These are phyloP conservation scores for Artemisia annua DNA, from an alignment of 129 eudicot species.

Conservation along the genomic window DNA sequence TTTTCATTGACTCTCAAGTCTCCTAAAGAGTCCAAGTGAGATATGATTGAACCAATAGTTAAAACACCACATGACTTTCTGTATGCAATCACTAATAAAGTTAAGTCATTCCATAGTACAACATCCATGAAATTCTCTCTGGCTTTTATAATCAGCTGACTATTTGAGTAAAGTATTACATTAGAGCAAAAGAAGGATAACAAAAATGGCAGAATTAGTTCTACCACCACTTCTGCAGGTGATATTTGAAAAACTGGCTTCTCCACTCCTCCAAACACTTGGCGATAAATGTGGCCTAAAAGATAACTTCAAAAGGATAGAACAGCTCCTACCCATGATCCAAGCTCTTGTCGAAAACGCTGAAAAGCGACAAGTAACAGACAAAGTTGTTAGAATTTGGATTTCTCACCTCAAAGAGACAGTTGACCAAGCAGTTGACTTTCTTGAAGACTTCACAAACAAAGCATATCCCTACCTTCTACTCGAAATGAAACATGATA, in stretches of 20 bases:
- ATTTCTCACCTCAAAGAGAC: slow-evolving; percentile 33
- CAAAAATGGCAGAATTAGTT: slow-evolving; percentile 27
- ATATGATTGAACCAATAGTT: too few species aligned
- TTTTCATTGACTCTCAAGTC: too few species aligned
- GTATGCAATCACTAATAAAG: too few species aligned
- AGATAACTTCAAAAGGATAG: slow-evolving; percentile 23
- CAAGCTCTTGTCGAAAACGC: slow-evolving; percentile 39
- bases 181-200: neutral
- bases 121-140: neutral
- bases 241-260: slow-evolving; percentile 33
- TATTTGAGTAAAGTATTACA: neutral
- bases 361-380: slow-evolving; percentile 21
- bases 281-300: slow-evolving; percentile 7
- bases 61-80: too few species aligned
- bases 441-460: slow-evolving; percentile 28
- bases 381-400: slow-evolving; percentile 28
- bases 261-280: slow-evolving; percentile 25
- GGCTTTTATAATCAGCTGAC: neutral
- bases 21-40: too few species aligned
- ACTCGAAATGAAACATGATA: slow-evolving; percentile 2
- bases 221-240: slow-evolving; percentile 28
- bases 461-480: slow-evolving; percentile 17
- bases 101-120: neutral
- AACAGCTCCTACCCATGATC: slow-evolving; percentile 25
- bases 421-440: slow-evolving; percentile 34